phyloP scores from a whole-genome alignment of 768 basidiomycete genomes.

The Tylopilus cervinicoccineus region DNA sequence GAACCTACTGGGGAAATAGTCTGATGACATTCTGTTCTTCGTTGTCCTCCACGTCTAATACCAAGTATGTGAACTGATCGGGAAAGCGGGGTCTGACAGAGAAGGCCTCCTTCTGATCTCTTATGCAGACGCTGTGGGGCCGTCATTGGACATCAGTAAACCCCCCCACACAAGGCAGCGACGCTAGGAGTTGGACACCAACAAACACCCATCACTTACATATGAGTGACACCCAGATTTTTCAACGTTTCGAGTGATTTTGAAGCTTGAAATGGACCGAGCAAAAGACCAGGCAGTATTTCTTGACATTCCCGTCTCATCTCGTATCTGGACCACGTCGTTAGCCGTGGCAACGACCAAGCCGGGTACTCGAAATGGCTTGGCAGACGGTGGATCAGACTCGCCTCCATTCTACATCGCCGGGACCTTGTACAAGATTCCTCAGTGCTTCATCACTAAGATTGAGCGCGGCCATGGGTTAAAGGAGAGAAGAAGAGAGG shows the following conservation, averaged over 20 bases:
- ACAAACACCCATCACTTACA: constrained; percentile 41
- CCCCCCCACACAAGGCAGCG: not conserved
- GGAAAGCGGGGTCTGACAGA: constrained; percentile 85
- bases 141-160: not conserved
- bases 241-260: constrained; percentile 72
- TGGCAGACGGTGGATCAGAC: constrained; percentile 16
- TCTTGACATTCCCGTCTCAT: constrained; percentile 96
- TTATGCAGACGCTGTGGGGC: constrained; percentile 70
- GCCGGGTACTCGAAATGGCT: not conserved
- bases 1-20: constrained; percentile 74
- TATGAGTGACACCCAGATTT: constrained; percentile 72
- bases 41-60: constrained; percentile 84
- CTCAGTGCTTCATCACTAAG: constrained; percentile 42
- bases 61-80: constrained; percentile 71
- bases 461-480: constrained; percentile 19
- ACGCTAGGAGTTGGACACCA: not conserved
- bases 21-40: constrained; percentile 95
- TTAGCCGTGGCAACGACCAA: constrained; percentile 9
- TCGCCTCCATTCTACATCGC: constrained; percentile 82
- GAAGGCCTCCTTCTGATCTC: constrained; percentile 86
- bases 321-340: constrained; percentile 62
- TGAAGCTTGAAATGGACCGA: constrained; percentile 87
- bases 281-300: constrained; percentile 74
- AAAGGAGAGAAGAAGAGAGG: not conserved
- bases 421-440: constrained; percentile 70